These are phyloP conservation scores for Metarhizium sp. DNA, from an alignment of 2,329 filamentous ascomycete species.

Conservation along the genomic window DNA sequence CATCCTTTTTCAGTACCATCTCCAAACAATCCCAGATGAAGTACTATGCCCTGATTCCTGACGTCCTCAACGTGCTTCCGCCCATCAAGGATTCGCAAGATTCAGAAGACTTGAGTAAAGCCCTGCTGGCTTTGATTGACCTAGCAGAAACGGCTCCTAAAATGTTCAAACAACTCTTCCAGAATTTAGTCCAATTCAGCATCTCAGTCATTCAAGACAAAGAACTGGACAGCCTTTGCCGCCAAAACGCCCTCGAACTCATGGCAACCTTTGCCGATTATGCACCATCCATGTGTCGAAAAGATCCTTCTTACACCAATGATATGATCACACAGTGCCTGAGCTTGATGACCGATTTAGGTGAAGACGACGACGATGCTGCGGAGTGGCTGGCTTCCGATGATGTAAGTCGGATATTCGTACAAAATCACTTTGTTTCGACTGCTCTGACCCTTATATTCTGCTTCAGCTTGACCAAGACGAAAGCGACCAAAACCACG, in stretches of 20 bases:
- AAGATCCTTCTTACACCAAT: conserved; percentile 80
- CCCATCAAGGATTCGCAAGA: conserved; percentile 88
- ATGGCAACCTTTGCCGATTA: conserved; percentile 98
- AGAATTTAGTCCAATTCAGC: conserved; percentile 84
- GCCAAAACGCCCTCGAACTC: conserved; percentile 90
- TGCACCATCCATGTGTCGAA: conserved; percentile 87
- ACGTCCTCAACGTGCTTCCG: conserved; percentile 88
- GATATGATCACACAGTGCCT: conserved; percentile 99
- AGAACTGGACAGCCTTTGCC: conserved; percentile 78
- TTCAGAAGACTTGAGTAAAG: conserved; percentile 83
- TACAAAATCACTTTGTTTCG: neutral
- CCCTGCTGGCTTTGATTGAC: conserved; percentile 84
- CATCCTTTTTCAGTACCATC: conserved; percentile 88
- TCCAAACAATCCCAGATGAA: conserved; percentile 80
- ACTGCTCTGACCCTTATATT: neutral
- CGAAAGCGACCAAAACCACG: conserved; percentile 94
- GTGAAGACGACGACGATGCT: conserved; percentile 88
- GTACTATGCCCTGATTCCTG: conserved; percentile 78
- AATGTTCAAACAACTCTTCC: conserved; percentile 96
- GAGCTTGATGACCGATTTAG: conserved; percentile 96
- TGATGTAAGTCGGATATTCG: conserved; percentile 51
- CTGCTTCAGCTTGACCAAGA: conserved; percentile 68
- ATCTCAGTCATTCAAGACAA: conserved; percentile 94
- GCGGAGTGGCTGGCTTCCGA: conserved; percentile 88
- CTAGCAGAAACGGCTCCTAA: conserved; percentile 89